A percentile compares a stretch with the other conserved stretches of the same genome.
phyloP scores from a whole-genome alignment of 495 filamentous ascomycete species.

The Hypomontagnella submonticulosa region DNA sequence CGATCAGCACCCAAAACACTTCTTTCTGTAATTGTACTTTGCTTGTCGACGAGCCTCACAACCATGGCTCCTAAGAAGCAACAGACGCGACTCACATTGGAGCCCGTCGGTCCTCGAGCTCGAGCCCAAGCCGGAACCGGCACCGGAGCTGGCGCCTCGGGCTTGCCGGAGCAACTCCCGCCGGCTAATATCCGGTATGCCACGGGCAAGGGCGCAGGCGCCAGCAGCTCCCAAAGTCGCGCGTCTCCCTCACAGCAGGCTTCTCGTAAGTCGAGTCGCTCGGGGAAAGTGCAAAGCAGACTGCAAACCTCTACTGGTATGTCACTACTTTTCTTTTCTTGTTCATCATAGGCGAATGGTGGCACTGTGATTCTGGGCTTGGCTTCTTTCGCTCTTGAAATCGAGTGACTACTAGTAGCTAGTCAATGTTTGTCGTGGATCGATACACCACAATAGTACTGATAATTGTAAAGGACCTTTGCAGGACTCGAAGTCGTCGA shows the following conservation, averaged over 20 bases:
- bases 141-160: conserved; percentile 3
- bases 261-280: neutral
- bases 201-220: conserved; percentile 13
- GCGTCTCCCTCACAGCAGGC: conserved; percentile 9
- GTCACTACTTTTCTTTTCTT: conserved; percentile 1
- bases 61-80: conserved; percentile 42
- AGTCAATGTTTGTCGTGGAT: no score
- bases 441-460: neutral
- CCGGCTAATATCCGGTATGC: conserved; percentile 38
- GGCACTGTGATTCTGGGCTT: no score
- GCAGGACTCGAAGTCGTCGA: conserved; percentile 8
- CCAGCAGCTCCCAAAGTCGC: conserved; percentile 21
- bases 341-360: no score
- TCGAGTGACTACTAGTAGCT: no score
- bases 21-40: no score
- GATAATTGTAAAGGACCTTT: conserved; percentile 16
- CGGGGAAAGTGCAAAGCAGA: conserved; percentile 16
- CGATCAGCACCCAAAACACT: no score
- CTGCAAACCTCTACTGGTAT: conserved; percentile 27
- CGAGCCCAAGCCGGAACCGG: no score
- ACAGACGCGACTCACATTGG: conserved; percentile 44
- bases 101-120: conserved; percentile 10
- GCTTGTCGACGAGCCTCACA: neutral
- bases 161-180: conserved; percentile 13
- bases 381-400: no score